Conservation (phyloP, 805 yeast genomes). For the Teunomyces kruisii region DNA sequence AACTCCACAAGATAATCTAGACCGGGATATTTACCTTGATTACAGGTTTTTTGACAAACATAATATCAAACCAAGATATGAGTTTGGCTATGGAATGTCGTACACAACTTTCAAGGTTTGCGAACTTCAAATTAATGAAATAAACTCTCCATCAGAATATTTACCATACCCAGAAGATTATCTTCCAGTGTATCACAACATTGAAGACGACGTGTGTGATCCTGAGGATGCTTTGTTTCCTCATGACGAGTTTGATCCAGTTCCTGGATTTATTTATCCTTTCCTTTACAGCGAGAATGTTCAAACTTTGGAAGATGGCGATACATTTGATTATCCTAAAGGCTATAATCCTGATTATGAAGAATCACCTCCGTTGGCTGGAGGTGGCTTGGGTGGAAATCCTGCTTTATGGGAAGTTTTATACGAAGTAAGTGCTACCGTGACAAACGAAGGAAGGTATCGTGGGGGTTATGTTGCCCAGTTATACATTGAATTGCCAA, state of each 20-base stretch:
- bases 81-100: slow-evolving; percentile 63
- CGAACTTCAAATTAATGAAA: slow-evolving; percentile 40
- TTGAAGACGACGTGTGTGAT: slow-evolving; percentile 50
- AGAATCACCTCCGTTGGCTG: slow-evolving; percentile 36
- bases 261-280: slow-evolving; percentile 59
- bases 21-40: slow-evolving; percentile 51
- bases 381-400: slow-evolving; percentile 61
- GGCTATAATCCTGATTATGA: slow-evolving; percentile 38
- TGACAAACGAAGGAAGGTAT: slow-evolving; percentile 48
- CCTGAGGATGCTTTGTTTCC: slow-evolving; percentile 57
- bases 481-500: slow-evolving; percentile 53
- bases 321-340: slow-evolving; percentile 37
- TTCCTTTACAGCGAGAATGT: slow-evolving; percentile 43
- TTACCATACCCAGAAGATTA: slow-evolving; percentile 48
- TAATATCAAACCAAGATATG: slow-evolving; percentile 55
- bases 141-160: slow-evolving; percentile 44
- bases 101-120: slow-evolving; percentile 44
- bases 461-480: slow-evolving; percentile 53
- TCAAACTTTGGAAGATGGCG: slow-evolving; percentile 34
- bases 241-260: slow-evolving; percentile 49
- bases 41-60: slow-evolving; percentile 59
- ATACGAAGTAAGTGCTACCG: slow-evolving; percentile 44
- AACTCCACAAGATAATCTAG: slow-evolving; percentile 45
- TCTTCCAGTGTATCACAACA: slow-evolving; percentile 39
- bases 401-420: slow-evolving; percentile 57